Evolutionary conservation across 768 basidiomycete genomes (phyloP), one percentile per base, ranked within the genome.

Genomic region (Leccinellum luteum): DNA sequence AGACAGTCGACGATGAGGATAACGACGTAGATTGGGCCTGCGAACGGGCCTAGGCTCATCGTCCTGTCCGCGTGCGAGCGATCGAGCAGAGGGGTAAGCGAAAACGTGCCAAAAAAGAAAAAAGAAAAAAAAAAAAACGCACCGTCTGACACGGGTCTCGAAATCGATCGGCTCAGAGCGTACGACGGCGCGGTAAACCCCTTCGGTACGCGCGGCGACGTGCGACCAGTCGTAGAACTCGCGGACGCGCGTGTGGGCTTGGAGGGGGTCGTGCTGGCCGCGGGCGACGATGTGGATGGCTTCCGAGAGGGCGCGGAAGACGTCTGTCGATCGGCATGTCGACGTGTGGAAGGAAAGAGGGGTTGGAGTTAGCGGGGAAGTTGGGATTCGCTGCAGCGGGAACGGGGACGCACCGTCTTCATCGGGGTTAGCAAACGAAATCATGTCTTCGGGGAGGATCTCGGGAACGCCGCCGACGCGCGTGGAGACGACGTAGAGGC

Each of bases 391-490:
- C 1, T 31, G 10, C 6, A 7, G 4, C n/a, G 0, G n/a, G 4
- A 13, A 17, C 21, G 3, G 25, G 8, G 3, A 73, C 83, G 31
- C 52, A 94, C 96, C 96, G 62, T 97, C 93, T 72, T 92, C 94
- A 43, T 98, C 91, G 0, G 96, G 94, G 55, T 86, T 84, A 0
- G 95, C 93, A 67, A 98, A 97, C 51, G 91, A 92, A 58, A 98
- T 94, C 90, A 98, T 91, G 63, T 96, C 92, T 57, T 85, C 77
- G 0, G 97, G 97, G 14, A 99, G 76, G 54, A 98, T 90, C 71
- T 98, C 97, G 0, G 96, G 93, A 0, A 98, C 92, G 1, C 97
- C 97, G 0, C 97, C 97, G 0, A 98, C 96, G 45, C 86, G 85
- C 0, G 97, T 98, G 43, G 88, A 88, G 50, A 98, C 96, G 51